A percentile compares a stretch with the other conserved stretches of the same genome.
Evolutionary conservation across 805 yeast species (phyloP).

Genomic region (Naumovozyma baii): DNA sequence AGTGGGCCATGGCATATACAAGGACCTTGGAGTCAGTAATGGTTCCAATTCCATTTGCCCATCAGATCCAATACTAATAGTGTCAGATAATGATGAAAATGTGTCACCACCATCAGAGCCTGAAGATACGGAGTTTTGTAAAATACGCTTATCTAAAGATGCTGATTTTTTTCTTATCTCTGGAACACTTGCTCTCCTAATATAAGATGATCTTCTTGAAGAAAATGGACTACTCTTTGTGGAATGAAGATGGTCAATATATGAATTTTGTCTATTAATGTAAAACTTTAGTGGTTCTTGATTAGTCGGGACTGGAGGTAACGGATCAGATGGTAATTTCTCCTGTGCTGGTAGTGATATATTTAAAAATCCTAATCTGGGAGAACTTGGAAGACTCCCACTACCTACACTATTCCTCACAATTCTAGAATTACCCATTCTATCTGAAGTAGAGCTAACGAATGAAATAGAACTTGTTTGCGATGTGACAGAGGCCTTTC

Average conservation of each 20-base stretch:
- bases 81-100: background rate
- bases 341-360: slow-evolving; percentile 44
- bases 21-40: slow-evolving; percentile 52
- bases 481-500: slow-evolving; percentile 34
- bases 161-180: slow-evolving; percentile 5
- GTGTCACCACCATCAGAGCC: background rate
- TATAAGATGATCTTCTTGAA: slow-evolving; percentile 19
- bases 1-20: slow-evolving; percentile 60
- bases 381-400: slow-evolving; percentile 12
- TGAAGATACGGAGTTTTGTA: background rate
- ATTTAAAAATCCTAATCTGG: slow-evolving; percentile 17
- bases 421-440: slow-evolving; percentile 24
- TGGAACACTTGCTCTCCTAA: slow-evolving; percentile 9
- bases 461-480: slow-evolving; percentile 24
- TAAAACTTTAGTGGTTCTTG: background rate
- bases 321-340: slow-evolving; percentile 47
- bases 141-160: slow-evolving; percentile 2
- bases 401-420: slow-evolving; percentile 19
- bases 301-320: slow-evolving; percentile 28
- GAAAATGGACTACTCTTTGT: slow-evolving; percentile 21
- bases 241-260: slow-evolving; percentile 10
- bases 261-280: slow-evolving; percentile 6
- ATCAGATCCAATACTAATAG: slow-evolving; percentile 10
- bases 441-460: slow-evolving; percentile 26
- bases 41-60: slow-evolving; percentile 40